phyloP scores from a whole-genome alignment of 371 early-diverging fungal species.

The Vairimorpha necatrix region DNA sequence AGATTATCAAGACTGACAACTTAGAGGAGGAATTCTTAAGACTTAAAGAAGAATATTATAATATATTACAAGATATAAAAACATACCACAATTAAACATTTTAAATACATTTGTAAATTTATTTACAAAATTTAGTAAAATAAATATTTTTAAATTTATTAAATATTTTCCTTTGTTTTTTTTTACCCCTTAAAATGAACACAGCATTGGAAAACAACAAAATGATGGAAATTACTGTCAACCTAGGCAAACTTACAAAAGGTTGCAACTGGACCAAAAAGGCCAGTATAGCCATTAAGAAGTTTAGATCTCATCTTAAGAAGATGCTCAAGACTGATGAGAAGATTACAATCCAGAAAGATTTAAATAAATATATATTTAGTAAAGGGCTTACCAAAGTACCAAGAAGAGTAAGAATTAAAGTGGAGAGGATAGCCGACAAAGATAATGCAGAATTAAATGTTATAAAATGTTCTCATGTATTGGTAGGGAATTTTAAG shows the following conservation, averaged over 20 bases:
- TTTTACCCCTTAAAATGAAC: slow-evolving; percentile 24
- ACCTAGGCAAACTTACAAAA: slow-evolving; percentile 37
- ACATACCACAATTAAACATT: no score
- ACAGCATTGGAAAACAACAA: slow-evolving; percentile 28
- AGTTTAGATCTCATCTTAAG: slow-evolving; percentile 26
- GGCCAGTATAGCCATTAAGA: slow-evolving; percentile 20
- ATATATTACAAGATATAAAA: not conserved
- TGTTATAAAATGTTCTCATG: slow-evolving; percentile 27
- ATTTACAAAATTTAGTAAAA: not conserved
- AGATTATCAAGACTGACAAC: not conserved
- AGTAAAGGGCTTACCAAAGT: slow-evolving; percentile 32
- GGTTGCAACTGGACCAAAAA: slow-evolving; percentile 35
- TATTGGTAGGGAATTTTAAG: slow-evolving; percentile 50
- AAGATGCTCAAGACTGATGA: slow-evolving; percentile 33
- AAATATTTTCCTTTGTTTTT: not conserved
- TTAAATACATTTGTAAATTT: not conserved
- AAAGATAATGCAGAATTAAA: slow-evolving; percentile 32
- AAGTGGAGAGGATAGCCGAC: slow-evolving; percentile 30
- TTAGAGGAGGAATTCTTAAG: not conserved
- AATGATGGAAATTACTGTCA: slow-evolving; percentile 42
- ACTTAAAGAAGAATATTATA: slow-evolving; percentile 24
- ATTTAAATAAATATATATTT: slow-evolving; percentile 41
- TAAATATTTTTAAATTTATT: no score
- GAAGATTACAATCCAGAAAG: slow-evolving; percentile 27
- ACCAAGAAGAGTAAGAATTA: slow-evolving; percentile 42